phyloP scores from a whole-genome alignment of 2,329 filamentous ascomycete genomes.

The Penicillium sp. region DNA sequence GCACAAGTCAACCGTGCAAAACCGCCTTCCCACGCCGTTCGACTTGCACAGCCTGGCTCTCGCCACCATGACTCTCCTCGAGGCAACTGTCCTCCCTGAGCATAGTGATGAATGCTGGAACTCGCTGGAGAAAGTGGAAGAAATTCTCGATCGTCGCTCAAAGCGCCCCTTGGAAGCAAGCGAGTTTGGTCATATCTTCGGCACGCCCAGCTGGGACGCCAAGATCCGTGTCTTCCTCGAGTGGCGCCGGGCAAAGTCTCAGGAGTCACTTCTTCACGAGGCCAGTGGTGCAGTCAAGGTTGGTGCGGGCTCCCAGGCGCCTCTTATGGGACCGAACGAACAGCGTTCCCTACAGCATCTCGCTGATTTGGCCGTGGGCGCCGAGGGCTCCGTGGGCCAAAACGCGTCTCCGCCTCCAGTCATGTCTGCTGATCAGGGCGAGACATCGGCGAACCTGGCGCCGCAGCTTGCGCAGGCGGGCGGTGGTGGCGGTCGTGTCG shows the following conservation, averaged over 20 bases:
- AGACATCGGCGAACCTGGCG: conserved; percentile 29
- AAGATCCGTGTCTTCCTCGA: conserved; percentile 45
- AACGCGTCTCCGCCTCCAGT: conserved; percentile 31
- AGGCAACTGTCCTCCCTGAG: conserved; percentile 44
- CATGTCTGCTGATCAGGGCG: conserved; percentile 28
- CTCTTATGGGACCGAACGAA: conserved; percentile 44
- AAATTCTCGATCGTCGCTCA: conserved; percentile 49
- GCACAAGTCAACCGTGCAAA: conserved; percentile 35
- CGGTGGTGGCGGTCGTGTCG: conserved; percentile 27
- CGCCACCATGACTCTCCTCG: conserved; percentile 45
- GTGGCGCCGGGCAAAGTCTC: conserved; percentile 37
- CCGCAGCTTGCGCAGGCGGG: conserved; percentile 29
- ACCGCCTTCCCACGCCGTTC: conserved; percentile 40
- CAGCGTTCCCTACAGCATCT: conserved; percentile 48
- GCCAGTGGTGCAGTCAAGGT: conserved; percentile 12
- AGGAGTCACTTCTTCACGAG: conserved; percentile 35
- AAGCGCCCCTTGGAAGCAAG: conserved; percentile 29
- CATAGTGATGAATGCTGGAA: conserved; percentile 42
- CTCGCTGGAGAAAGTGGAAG: conserved; percentile 53
- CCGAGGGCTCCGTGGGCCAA: conserved; percentile 40
- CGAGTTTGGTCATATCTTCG: conserved; percentile 44
- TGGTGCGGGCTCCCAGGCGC: conserved; percentile 28
- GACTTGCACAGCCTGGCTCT: conserved; percentile 45
- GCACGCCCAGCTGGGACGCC: conserved; percentile 42
- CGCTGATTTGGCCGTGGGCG: conserved; percentile 47